Evolutionary conservation across 345 rosid species (phyloP).

Genomic region (Gossypium turneri): DNA sequence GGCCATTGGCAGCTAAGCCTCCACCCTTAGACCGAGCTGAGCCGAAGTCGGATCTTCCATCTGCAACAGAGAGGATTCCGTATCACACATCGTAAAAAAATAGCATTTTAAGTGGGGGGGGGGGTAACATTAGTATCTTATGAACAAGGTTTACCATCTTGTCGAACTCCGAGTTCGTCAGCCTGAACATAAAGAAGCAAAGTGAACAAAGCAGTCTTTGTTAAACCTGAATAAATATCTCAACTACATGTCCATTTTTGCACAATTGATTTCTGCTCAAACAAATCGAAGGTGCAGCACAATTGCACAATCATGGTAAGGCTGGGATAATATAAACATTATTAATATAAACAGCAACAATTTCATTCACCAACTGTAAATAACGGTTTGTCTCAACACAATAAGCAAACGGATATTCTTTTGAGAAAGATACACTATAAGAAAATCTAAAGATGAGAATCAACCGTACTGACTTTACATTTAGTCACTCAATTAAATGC

Average conservation of each 20-base stretch:
- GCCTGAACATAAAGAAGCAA: conserved; percentile 34
- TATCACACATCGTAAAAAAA: neutral
- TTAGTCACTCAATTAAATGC: neutral
- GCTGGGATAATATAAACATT: neutral
- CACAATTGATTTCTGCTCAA: conserved; percentile 14
- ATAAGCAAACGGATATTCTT: neutral
- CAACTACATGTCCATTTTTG: conserved; percentile 18
- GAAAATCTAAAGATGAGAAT: neutral
- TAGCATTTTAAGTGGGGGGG: neutral
- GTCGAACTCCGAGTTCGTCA: conserved; percentile 38
- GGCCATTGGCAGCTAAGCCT: conserved; percentile 30
- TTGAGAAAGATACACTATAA: neutral
- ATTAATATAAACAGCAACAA: neutral
- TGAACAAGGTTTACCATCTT: conserved; percentile 29
- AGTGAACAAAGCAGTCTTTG: conserved; percentile 27
- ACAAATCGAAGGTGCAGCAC: conserved; percentile 18
- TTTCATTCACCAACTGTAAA: neutral
- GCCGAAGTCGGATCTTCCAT: conserved; percentile 38
- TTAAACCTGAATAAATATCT: conserved; percentile 20
- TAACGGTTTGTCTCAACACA: neutral
- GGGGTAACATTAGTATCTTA: neutral
- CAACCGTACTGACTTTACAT: neutral
- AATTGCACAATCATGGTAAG: conserved; percentile 5
- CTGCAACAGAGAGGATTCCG: conserved; percentile 23
- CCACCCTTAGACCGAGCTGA: conserved; percentile 30